Percentiles rank a stretch among this genome's conserved stretches.
Evolutionary conservation across 345 rosid species (phyloP).

Genomic region (Kandelia obovata): DNA sequence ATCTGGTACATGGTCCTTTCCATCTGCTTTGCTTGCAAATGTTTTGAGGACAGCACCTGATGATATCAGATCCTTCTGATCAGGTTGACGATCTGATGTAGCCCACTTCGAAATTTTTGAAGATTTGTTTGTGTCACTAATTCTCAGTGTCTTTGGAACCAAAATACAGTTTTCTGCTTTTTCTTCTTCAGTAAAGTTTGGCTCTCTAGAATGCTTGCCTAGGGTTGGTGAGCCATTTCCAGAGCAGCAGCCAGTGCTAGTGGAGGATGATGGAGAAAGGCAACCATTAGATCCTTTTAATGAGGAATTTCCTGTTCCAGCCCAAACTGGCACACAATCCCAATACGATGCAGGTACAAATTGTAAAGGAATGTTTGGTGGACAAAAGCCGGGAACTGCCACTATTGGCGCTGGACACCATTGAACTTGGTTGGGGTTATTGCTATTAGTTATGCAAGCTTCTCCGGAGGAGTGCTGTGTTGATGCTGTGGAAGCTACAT

Average conservation of each 20-base stretch:
- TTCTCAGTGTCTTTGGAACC: slow-evolving; percentile 69
- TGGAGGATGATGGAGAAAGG: slow-evolving; percentile 45
- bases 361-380: slow-evolving; percentile 60
- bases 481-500: slow-evolving; percentile 21
- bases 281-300: slow-evolving; percentile 29
- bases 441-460: slow-evolving; percentile 12
- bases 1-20: slow-evolving; percentile 26
- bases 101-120: slow-evolving; percentile 81
- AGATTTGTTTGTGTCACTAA: slow-evolving; percentile 67
- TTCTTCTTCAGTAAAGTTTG: slow-evolving; percentile 34
- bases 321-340: slow-evolving; percentile 51
- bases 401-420: slow-evolving; percentile 48
- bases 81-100: slow-evolving; percentile 60
- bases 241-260: slow-evolving; percentile 37
- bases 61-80: slow-evolving; percentile 33
- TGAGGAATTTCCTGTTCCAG: slow-evolving; percentile 32
- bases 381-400: slow-evolving; percentile 45
- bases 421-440: slow-evolving; percentile 34
- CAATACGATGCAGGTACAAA: slow-evolving; percentile 62
- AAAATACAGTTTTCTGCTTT: slow-evolving; percentile 43
- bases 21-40: slow-evolving; percentile 30
- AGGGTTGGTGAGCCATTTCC: slow-evolving; percentile 45
- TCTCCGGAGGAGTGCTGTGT: slow-evolving; percentile 33
- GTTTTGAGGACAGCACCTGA: slow-evolving; percentile 32
- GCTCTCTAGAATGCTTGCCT: slow-evolving; percentile 74